Percentiles rank a stretch among this genome's conserved stretches.
phyloP scores from a whole-genome alignment of 495 filamentous ascomycete species.

The Penicillium parvum region DNA sequence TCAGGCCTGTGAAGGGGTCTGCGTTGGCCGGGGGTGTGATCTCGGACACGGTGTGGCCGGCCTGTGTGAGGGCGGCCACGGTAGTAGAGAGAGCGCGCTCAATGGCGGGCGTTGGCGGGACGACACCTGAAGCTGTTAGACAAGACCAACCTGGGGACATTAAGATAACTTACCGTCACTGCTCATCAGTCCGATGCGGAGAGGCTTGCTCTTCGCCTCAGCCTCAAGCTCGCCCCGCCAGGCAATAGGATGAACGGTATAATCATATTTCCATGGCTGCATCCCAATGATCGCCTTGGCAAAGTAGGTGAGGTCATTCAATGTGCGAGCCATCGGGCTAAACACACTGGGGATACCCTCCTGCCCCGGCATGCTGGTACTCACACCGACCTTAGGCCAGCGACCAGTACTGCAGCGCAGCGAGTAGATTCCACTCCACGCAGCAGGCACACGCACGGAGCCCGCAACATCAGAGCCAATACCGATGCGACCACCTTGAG shows the following conservation, averaged over 20 bases:
- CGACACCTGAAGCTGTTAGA: conserved; percentile 49
- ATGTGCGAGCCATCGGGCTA: conserved; percentile 87
- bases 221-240: conserved; percentile 64
- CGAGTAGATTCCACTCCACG: conserved; percentile 87
- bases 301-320: conserved; percentile 84
- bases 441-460: conserved; percentile 82
- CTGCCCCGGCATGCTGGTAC: conserved; percentile 90
- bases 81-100: conserved; percentile 67
- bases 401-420: conserved; percentile 91
- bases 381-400: conserved; percentile 83
- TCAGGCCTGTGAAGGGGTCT: conserved; percentile 65
- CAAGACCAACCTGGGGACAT: neutral
- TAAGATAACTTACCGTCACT: conserved; percentile 56
- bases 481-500: conserved; percentile 83
- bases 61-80: conserved; percentile 59
- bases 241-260: conserved; percentile 74
- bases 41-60: conserved; percentile 75
- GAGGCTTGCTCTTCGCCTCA: conserved; percentile 54
- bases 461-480: conserved; percentile 94
- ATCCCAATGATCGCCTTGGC: conserved; percentile 71
- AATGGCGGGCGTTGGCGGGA: conserved; percentile 84
- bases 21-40: conserved; percentile 58
- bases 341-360: conserved; percentile 88
- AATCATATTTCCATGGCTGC: conserved; percentile 91
- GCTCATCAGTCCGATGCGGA: conserved; percentile 73